Evolutionary conservation across 1,284 basidiomycete species (phyloP), one percentile per base, ranked within the genome.

Genomic region (Xerocomus amazonicus): DNA sequence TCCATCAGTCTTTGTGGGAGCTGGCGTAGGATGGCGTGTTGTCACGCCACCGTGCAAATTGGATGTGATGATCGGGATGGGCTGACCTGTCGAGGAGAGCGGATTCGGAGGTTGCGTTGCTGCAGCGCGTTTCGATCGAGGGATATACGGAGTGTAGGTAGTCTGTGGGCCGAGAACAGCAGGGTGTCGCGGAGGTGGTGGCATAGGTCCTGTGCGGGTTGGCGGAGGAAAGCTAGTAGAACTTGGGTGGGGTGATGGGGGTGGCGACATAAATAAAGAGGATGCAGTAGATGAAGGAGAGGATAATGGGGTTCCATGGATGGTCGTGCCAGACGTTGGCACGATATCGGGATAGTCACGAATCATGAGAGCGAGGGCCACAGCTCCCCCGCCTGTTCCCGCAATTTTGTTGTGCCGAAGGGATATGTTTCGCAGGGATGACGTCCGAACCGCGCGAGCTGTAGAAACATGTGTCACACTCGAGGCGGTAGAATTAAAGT

Each of bases 351-450:
- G 90, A 63, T 96, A 97, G 68, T 97, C 94, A 50, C 90, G 83
- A 55, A 97, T 92, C 90, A 97, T 95, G 45, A 96, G 77, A 0
- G 93, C 92, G n/a, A 97, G 75, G 0, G 92, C 87, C 3, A 97
- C 92, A 2, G 88, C 92, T 19, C 91, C 92, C 1, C 87, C 92
- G 14, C 92, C 91, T 0, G 86, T 80, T 0, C 83, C 78, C 34
- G 79, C 83, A 58, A 97, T 96, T 45, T 81, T 82, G 68, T 97
- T 96, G 46, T 90, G 79, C 26, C 93, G 81, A 12, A 97, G 71
- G 0, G 92, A 96, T 47, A 97, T 84, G 60, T 97, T 91, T 56
- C 83, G 81, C 45, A 97, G 70, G 0, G 85, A 84, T 0, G 92
- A 94, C 0, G 82, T 83, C 4, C 93, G 85, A 16, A 97, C 81